A percentile compares a stretch with the other conserved stretches of the same genome.
These are phyloP conservation scores for Knufia petricola DNA, from an alignment of 2,329 filamentous ascomycete genomes.

Conservation along the genomic window DNA sequence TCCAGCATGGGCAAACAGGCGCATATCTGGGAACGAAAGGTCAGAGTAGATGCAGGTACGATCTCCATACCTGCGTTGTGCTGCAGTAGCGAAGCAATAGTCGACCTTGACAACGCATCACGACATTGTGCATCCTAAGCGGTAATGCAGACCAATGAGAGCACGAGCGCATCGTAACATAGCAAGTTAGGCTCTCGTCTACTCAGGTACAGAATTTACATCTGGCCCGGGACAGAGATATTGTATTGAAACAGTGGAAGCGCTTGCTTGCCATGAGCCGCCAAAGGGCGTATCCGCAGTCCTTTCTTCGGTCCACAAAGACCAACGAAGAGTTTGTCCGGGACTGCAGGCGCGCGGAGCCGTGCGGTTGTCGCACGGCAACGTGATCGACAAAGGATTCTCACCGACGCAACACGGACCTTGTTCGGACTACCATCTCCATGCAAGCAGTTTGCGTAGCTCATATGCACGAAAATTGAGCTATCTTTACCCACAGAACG, in stretches of 20 bases:
- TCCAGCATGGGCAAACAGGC: too few relatives aligned
- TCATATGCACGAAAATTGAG: background rate
- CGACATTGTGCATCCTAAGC: too few relatives aligned
- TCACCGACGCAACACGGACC: slow-evolving; percentile 6
- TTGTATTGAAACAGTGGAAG: slow-evolving; percentile 3
- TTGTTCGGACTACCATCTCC: background rate
- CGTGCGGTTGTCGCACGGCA: background rate
- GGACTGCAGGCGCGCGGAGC: background rate
- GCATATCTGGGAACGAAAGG: background rate
- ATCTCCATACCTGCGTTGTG: background rate
- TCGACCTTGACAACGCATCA: too few relatives aligned
- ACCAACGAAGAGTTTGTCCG: background rate
- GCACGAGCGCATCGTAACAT: background rate
- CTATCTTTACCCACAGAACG: background rate
- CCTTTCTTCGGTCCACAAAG: background rate
- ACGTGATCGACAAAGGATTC: slow-evolving; percentile 4
- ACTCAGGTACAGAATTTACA: background rate
- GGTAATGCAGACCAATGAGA: background rate
- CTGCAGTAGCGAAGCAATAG: too few relatives aligned
- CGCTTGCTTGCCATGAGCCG: background rate
- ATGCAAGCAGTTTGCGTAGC: background rate
- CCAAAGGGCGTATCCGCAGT: background rate
- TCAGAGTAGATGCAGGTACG: background rate
- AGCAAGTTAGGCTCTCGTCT: background rate
- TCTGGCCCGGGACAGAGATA: background rate